Evolutionary conservation across 2,329 filamentous ascomycete genomes (phyloP), one percentile per base, ranked within the genome.

Genomic region (Pseudogymnoascus sp.): DNA sequence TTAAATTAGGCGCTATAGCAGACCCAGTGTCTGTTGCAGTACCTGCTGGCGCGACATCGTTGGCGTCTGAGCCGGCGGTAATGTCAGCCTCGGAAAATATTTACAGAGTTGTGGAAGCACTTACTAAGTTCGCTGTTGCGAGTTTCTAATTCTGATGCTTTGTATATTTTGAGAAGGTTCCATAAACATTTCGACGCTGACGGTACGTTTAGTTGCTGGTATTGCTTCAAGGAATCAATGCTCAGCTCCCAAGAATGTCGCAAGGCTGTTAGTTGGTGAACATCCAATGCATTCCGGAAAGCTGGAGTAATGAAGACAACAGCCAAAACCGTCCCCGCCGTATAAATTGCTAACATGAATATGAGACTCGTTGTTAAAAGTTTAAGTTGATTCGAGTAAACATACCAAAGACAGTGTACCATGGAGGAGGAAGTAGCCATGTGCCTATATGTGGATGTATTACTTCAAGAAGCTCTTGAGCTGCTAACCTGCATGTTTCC

Each of bases 341-440:
- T 62, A 44, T 62, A 62, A n/a, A 62, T 26, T n/a, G 23, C 60
- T 62, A 53, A 53, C 17, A 50, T 15, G 29, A 31, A 38, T 13
- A 29, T 46, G 23, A 29, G 21, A 19, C 17, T 42, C 17, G 17
- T 42, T 19, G 7, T 13, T 19, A 17, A 21, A 19, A 23, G 37
- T 26, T 53, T 50, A 38, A 44, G 15, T 26, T 29, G 23, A 23
- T 37, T 17, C 17, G 19, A 29, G 23, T 53, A 10, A 19, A 61
- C 61, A 17, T 26, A 63, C 61, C 56, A 29, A 63, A 63, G 15
- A 31, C 46, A 33, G 61, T 60, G 26, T 63, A 63, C 61, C 61
- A 63, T 10, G 50, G 9, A 35, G 61, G 61, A 31, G 61, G 61
- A 26, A 63, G 31, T 35, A 60, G 19, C 29, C 33, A 59, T 31